Conservation (phyloP, 176 grass and related monocot genomes). For the Avena atlantica region DNA sequence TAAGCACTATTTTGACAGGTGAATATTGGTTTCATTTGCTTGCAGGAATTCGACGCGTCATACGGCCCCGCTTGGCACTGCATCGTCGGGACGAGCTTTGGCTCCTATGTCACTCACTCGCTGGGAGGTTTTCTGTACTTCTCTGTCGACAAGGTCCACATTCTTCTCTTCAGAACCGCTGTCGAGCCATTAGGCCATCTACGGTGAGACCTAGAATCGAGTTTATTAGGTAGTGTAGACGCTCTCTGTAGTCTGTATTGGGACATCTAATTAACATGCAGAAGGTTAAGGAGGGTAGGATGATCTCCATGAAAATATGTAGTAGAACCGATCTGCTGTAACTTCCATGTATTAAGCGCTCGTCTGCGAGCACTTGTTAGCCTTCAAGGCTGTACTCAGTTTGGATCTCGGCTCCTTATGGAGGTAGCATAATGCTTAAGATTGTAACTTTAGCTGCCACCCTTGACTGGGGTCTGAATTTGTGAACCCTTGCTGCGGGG, state of each 20-base stretch:
- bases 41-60: constrained; percentile 68
- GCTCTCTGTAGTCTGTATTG: constrained; percentile 11
- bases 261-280: constrained; percentile 33
- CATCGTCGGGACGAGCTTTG: constrained; percentile 78
- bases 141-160: constrained; percentile 66
- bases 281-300: constrained; percentile 46
- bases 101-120: constrained; percentile 77
- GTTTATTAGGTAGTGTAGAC: constrained; percentile 31
- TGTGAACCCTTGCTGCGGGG: neutral
- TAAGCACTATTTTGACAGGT: neutral
- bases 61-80: constrained; percentile 83
- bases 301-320: constrained; percentile 49
- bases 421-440: constrained; percentile 19
- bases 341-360: constrained; percentile 27
- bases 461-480: neutral
- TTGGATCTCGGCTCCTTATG: neutral
- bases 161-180: constrained; percentile 79
- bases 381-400: constrained; percentile 5
- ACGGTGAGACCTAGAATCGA: constrained; percentile 16
- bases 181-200: constrained; percentile 57
- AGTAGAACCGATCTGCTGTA: constrained; percentile 54
- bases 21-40: constrained; percentile 32
- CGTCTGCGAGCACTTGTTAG: constrained; percentile 7
- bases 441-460: neutral
- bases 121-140: constrained; percentile 74